Percentiles rank a stretch among this genome's conserved stretches.
phyloP scores from a whole-genome alignment of 2,329 filamentous ascomycete genomes.

The Dothidotthia symphoricarpi region DNA sequence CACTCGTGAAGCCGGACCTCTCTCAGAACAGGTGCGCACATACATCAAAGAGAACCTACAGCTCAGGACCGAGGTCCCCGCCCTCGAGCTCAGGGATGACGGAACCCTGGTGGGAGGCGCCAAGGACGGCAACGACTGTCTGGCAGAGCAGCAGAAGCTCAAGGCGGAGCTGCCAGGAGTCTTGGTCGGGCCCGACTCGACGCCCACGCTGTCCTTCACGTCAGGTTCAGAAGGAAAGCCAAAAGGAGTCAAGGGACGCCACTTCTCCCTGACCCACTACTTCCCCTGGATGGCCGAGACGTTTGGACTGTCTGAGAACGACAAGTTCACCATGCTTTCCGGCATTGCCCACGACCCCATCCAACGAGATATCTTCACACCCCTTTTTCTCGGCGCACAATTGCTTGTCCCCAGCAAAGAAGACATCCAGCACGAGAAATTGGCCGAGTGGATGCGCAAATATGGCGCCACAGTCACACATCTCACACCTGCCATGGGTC shows the following conservation, averaged over 20 bases:
- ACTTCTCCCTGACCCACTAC: conserved; percentile 82
- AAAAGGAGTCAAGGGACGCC: conserved; percentile 83
- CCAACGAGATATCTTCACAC: conserved; percentile 80
- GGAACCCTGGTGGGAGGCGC: conserved; percentile 70
- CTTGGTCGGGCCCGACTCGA: conserved; percentile 81
- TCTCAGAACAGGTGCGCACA: conserved; percentile 58
- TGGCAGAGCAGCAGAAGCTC: conserved; percentile 54
- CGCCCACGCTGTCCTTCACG: conserved; percentile 64
- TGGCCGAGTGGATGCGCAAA: conserved; percentile 84
- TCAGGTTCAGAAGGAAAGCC: conserved; percentile 73
- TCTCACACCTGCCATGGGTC: conserved; percentile 93
- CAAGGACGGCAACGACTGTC: conserved; percentile 64
- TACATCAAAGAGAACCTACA: conserved; percentile 73
- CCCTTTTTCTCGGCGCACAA: conserved; percentile 79
- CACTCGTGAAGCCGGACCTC: conserved; percentile 63
- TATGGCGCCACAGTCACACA: conserved; percentile 77
- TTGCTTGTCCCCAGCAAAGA: conserved; percentile 77
- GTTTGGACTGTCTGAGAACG: conserved; percentile 70
- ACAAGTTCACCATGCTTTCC: conserved; percentile 76
- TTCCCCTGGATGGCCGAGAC: conserved; percentile 90
- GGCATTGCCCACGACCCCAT: conserved; percentile 75
- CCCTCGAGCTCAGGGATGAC: conserved; percentile 67
- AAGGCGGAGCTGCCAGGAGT: conserved; percentile 65
- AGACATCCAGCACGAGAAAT: conserved; percentile 79
- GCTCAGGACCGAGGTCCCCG: conserved; percentile 72